Percentiles rank a stretch among this genome's conserved stretches.
Conservation (phyloP, 2,329 filamentous ascomycete species). For the Pseudogymnoascus sp. region DNA sequence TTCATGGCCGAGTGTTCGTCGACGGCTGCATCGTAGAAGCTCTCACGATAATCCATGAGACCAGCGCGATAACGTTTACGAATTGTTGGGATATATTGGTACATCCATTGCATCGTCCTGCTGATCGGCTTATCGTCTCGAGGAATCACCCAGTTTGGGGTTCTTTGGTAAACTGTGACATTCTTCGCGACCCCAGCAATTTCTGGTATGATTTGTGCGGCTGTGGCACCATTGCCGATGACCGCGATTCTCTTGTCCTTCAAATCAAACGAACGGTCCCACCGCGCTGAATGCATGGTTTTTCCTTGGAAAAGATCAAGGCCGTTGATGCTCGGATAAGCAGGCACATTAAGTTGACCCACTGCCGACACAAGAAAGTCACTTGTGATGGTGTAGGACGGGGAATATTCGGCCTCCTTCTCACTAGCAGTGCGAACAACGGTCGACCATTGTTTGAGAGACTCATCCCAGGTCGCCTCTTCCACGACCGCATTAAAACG, state of each 20-base stretch:
- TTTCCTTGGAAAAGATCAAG: conserved; percentile 22
- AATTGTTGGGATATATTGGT: conserved; percentile 41
- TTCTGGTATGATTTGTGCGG: conserved; percentile 51
- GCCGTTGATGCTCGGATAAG: conserved; percentile 22
- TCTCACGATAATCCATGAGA: conserved; percentile 50
- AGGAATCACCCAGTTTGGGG: conserved; percentile 52
- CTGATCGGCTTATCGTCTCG: conserved; percentile 42
- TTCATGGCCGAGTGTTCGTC: conserved; percentile 15
- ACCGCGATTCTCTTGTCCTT: conserved; percentile 46
- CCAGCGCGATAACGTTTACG: conserved; percentile 43
- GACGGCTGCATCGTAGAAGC: conserved; percentile 32
- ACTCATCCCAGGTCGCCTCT: conserved; percentile 10
- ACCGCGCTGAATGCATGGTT: conserved; percentile 41
- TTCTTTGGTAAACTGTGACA: conserved; percentile 49
- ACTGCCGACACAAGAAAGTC: conserved; percentile 50
- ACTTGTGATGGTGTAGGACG: conserved; percentile 42
- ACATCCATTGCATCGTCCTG: conserved; percentile 14
- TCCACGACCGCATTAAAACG: conserved; percentile 11
- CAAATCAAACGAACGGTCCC: conserved; percentile 46
- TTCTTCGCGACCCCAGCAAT: conserved; percentile 42
- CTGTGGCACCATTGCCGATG: conserved; percentile 51
- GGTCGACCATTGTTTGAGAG: conserved; percentile 4
- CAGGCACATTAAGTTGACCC: conserved; percentile 11
- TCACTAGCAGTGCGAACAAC: background rate
- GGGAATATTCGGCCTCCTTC: conserved; percentile 11